phyloP scores from a whole-genome alignment of 1,139 yeast species.

The Magnusiomyces paraingens region DNA sequence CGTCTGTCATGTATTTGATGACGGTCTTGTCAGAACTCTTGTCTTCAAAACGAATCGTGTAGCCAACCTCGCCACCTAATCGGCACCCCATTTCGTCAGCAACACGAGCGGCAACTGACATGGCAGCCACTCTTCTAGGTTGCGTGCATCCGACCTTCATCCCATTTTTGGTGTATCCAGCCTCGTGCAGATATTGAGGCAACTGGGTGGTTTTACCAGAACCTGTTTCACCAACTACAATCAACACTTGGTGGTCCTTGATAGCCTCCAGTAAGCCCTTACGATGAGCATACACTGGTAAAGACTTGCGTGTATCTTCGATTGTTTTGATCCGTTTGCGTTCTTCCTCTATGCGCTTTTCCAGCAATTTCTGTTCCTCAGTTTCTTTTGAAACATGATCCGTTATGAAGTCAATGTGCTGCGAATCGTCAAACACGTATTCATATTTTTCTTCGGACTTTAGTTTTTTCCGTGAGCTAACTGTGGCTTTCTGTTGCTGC shows the following conservation, averaged over 20 bases:
- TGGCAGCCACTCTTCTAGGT: slow-evolving; percentile 94
- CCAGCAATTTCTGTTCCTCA: slow-evolving; percentile 30
- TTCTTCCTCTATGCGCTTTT: slow-evolving; percentile 37
- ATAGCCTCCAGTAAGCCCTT: slow-evolving; percentile 59
- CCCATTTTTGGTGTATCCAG: slow-evolving; percentile 57
- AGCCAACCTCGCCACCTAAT: slow-evolving; percentile 80
- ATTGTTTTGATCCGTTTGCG: slow-evolving; percentile 40
- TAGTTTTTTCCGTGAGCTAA: slow-evolving; percentile 34
- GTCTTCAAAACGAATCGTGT: slow-evolving; percentile 82
- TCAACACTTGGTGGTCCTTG: slow-evolving; percentile 59
- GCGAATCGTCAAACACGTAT: slow-evolving; percentile 76
- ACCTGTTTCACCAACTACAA: slow-evolving; percentile 96
- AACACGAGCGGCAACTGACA: slow-evolving; percentile 86
- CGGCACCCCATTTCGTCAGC: slow-evolving; percentile 74
- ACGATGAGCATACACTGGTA: slow-evolving; percentile 72
- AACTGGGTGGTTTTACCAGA: slow-evolving; percentile 96
- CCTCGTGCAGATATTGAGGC: slow-evolving; percentile 82
- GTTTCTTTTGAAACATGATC: slow-evolving; percentile 32
- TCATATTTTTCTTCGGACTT: slow-evolving; percentile 47
- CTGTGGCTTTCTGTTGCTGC: slow-evolving; percentile 47
- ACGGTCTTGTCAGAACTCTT: slow-evolving; percentile 54
- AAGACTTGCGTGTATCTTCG: slow-evolving; percentile 48
- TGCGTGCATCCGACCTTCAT: slow-evolving; percentile 79
- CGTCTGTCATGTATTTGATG: slow-evolving; percentile 88
- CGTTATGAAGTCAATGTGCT: slow-evolving; percentile 58